Conservation (phyloP, 352 stramenopile species). For the Globisporangium nodosum region DNA sequence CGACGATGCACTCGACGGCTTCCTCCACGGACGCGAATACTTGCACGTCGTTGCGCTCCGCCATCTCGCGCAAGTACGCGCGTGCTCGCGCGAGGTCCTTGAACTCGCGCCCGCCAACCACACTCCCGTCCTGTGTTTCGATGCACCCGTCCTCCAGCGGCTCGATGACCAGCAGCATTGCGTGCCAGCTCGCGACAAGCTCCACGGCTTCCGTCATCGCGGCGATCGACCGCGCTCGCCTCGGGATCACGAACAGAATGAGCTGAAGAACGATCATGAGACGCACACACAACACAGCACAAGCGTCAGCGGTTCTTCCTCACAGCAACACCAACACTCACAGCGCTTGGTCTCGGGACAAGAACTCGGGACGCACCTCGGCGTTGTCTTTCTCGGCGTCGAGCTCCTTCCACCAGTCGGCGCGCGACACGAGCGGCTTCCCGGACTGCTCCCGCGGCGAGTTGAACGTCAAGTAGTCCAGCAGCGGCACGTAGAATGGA, state of each 20-base stretch:
- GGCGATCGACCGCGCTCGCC: conserved; percentile 64
- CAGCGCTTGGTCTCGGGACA: not conserved
- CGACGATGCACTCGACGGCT: conserved; percentile 60
- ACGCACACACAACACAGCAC: not conserved
- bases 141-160: conserved; percentile 56
- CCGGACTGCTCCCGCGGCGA: conserved; percentile 28
- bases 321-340: not conserved
- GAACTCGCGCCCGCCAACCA: conserved; percentile 57
- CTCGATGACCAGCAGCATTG: conserved; percentile 77
- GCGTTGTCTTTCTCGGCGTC: conserved; percentile 55
- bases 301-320: not conserved
- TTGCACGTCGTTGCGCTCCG: conserved; percentile 68
- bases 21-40: conserved; percentile 63
- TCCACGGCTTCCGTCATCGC: conserved; percentile 81
- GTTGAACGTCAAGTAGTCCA: conserved; percentile 67
- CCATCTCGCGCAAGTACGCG: conserved; percentile 82
- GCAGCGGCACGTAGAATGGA: conserved; percentile 67
- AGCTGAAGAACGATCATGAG: conserved; percentile 19
- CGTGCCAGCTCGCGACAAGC: conserved; percentile 61
- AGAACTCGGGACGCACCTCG: conserved; percentile 26
- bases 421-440: conserved; percentile 20
- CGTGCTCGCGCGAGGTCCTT: conserved; percentile 77
- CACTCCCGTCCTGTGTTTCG: conserved; percentile 36
- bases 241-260: conserved; percentile 79
- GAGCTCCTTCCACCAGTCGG: conserved; percentile 49